These are phyloP conservation scores for Selaginella moellendorffii DNA, from an alignment of 75 land plant species.

Conservation along the genomic window DNA sequence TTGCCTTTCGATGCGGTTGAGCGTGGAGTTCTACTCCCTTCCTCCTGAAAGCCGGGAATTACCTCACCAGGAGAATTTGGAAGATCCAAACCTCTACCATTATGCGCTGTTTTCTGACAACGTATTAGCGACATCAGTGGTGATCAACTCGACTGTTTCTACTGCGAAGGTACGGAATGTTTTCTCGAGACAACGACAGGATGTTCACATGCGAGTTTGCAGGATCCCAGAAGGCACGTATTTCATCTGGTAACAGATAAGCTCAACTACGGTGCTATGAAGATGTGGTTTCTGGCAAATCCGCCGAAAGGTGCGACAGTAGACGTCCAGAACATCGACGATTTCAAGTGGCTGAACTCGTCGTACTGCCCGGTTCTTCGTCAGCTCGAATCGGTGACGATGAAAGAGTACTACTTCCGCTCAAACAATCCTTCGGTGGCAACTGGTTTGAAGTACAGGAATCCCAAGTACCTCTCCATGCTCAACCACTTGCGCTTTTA, in stretches of 20 bases:
- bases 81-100: constrained; percentile 31
- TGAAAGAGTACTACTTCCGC: constrained; percentile 6
- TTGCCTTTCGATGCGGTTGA: constrained; percentile 55
- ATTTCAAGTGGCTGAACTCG: constrained; percentile 4
- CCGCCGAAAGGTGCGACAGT: constrained; percentile 1
- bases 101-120: constrained; percentile 69
- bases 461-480: constrained; percentile 10
- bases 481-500: constrained; percentile 67
- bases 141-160: constrained; percentile 49
- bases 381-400: constrained; percentile 2
- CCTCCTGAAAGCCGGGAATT: constrained; percentile 23
- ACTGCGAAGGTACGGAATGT: constrained; percentile 29
- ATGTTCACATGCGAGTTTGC: neutral
- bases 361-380: constrained; percentile 6
- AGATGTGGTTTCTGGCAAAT: constrained; percentile 6
- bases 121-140: constrained; percentile 52
- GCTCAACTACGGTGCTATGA: constrained; percentile 9
- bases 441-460: constrained; percentile 3
- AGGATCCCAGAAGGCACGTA: constrained; percentile 7
- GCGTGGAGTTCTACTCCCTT: constrained; percentile 38
- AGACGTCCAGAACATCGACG: constrained; percentile 1
- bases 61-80: constrained; percentile 20
- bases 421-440: neutral
- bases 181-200: neutral
- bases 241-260: constrained; percentile 7